These are phyloP conservation scores for Maudiozyma barnettii DNA, from an alignment of 805 yeast species.

Conservation along the genomic window DNA sequence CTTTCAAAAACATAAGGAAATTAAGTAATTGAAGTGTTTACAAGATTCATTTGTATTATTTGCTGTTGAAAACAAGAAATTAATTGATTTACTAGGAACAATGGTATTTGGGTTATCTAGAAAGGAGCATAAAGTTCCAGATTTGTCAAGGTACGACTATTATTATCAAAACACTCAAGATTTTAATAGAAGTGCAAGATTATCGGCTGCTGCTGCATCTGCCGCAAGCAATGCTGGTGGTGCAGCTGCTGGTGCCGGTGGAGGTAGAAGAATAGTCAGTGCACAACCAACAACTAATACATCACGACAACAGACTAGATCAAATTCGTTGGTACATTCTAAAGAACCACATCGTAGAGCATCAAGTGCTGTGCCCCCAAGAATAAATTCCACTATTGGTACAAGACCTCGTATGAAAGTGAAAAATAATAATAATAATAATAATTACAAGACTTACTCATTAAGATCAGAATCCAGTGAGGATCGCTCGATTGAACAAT, in stretches of 20 bases:
- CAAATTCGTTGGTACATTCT: slow-evolving; percentile 8
- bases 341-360: slow-evolving; percentile 1
- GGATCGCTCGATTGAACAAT: background rate
- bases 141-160: slow-evolving; percentile 31
- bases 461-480: slow-evolving; percentile 14
- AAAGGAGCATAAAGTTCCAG: slow-evolving; percentile 29
- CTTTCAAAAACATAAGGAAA: too few species aligned
- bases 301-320: slow-evolving; percentile 2
- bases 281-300: background rate
- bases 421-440: too few species aligned
- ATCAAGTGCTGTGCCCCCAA: background rate
- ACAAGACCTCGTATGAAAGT: background rate
- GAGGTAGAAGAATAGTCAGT: background rate
- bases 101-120: slow-evolving; percentile 21
- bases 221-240: slow-evolving; percentile 12
- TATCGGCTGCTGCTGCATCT: slow-evolving; percentile 27
- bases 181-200: slow-evolving; percentile 11
- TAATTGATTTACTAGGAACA: too few species aligned
- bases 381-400: background rate
- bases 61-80: too few species aligned
- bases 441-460: slow-evolving; percentile 14
- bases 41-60: too few species aligned
- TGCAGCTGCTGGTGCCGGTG: slow-evolving; percentile 26
- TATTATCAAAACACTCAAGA: slow-evolving; percentile 21
- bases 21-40: too few species aligned